Conservation (phyloP, 164 flowering plant species). For the Vitis rupestris region DNA sequence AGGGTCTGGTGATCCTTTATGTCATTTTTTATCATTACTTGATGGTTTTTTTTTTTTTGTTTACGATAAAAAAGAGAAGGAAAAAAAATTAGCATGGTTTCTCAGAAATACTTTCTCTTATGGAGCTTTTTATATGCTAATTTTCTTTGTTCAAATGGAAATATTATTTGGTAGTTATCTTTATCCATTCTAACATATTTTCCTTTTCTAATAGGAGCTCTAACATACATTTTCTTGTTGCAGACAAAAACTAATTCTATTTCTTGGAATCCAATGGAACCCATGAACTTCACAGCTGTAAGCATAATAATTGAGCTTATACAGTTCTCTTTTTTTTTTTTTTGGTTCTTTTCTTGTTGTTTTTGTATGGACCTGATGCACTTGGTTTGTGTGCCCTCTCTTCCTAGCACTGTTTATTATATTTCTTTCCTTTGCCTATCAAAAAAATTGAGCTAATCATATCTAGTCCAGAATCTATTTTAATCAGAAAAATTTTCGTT, state of each 20-base stretch:
- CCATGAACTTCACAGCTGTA: constrained; percentile 96
- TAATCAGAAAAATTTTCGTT: no score
- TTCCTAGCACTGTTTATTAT: no score
- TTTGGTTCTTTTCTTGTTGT: background rate
- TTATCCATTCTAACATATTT: background rate
- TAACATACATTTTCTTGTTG: constrained; percentile 15
- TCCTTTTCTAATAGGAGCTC: background rate
- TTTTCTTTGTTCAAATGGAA: background rate
- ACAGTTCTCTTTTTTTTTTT: background rate
- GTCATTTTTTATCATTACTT: no score
- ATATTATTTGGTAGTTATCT: background rate
- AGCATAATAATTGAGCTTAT: constrained; percentile 22
- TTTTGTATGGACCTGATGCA: background rate
- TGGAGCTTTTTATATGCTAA: background rate
- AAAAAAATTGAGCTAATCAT: no score
- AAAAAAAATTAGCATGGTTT: no score
- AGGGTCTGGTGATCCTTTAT: no score
- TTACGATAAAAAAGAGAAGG: no score
- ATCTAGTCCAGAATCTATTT: no score
- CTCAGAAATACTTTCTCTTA: no score
- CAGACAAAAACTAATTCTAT: constrained; percentile 94
- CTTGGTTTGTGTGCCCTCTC: background rate
- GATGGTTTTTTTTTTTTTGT: no score
- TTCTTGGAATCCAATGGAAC: constrained; percentile 97
- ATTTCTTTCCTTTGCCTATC: no score